Conservation (phyloP, 192 early-diverging fungal species). For the Dimargaris xerosporica region DNA sequence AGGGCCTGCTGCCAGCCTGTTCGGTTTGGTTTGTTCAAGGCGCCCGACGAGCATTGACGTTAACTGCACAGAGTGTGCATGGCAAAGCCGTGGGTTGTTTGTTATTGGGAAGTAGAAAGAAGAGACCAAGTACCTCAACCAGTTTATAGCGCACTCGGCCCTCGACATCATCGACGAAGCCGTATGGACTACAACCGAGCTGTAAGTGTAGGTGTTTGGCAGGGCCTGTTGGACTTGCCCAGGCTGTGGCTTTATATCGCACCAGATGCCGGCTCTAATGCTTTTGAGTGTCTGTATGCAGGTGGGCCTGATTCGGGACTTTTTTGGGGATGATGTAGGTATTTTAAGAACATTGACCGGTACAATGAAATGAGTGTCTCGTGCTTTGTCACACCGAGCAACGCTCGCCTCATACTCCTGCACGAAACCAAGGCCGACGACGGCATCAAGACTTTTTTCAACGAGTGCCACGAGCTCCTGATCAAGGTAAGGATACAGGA, state of each 20-base stretch:
- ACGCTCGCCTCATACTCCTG: slow-evolving; percentile 63
- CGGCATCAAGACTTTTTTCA: slow-evolving; percentile 67
- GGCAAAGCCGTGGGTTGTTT: too few species aligned
- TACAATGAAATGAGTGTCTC: slow-evolving; percentile 92
- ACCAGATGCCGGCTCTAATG: too few species aligned
- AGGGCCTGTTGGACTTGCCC: neutral
- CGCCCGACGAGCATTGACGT: too few species aligned
- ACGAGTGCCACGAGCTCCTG: slow-evolving; percentile 68
- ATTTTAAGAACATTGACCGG: slow-evolving; percentile 83
- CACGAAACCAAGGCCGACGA: slow-evolving; percentile 67
- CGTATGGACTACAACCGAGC: slow-evolving; percentile 71
- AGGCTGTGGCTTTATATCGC: neutral
- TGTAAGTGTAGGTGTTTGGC: slow-evolving; percentile 29
- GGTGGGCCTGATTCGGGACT: too few species aligned
- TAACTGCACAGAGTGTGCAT: too few species aligned
- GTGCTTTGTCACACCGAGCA: slow-evolving; percentile 80
- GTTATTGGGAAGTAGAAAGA: too few species aligned
- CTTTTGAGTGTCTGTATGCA: too few species aligned
- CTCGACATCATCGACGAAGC: slow-evolving; percentile 94
- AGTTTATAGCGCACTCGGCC: slow-evolving; percentile 93
- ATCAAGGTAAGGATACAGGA: slow-evolving; percentile 49
- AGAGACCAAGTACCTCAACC: slow-evolving; percentile 79
- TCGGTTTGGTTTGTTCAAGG: too few species aligned
- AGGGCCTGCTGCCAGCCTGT: too few species aligned
- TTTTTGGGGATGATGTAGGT: too few species aligned